Percentiles rank a stretch among this genome's conserved stretches.
Conservation (phyloP, 2,329 filamentous ascomycete genomes). For the Aspergillus brasiliensis region DNA sequence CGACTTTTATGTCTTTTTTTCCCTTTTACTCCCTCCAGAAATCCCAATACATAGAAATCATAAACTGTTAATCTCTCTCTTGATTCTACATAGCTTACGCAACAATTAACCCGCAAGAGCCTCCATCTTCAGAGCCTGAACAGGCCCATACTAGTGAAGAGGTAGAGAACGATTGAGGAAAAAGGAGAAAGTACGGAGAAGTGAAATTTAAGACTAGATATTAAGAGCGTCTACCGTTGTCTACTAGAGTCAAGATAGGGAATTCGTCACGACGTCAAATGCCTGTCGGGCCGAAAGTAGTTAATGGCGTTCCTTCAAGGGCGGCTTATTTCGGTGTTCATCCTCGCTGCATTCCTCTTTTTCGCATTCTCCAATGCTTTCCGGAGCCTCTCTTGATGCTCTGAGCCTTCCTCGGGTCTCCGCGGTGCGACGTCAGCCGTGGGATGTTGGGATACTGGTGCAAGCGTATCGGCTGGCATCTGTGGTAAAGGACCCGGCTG, state of each 20-base stretch:
- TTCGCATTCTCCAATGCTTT: constrained; percentile 58
- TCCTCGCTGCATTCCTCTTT: constrained; percentile 51
- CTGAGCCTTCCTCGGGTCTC: constrained; percentile 34
- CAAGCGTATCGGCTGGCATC: constrained; percentile 17
- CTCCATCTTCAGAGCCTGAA: no score
- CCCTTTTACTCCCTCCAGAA: not conserved
- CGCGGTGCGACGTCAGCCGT: constrained; percentile 18
- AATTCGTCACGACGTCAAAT: not conserved
- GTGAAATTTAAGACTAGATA: no score
- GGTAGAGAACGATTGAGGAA: no score
- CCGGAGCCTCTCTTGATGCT: constrained; percentile 51
- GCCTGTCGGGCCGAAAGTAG: not conserved
- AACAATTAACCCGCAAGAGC: not conserved
- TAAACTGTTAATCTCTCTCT: not conserved
- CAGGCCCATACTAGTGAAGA: no score
- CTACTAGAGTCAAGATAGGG: not conserved
- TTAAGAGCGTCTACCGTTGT: no score
- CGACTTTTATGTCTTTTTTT: not conserved
- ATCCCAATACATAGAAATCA: not conserved
- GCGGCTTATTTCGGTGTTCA: constrained; percentile 17
- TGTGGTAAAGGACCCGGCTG: constrained; percentile 12
- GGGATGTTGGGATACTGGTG: constrained; percentile 32
- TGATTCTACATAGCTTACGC: not conserved
- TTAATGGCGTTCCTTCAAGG: not conserved
- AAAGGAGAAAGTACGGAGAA: no score